Evolutionary conservation across 306 rosid species (phyloP).

Genomic region (Cicer pinnatifidum): DNA sequence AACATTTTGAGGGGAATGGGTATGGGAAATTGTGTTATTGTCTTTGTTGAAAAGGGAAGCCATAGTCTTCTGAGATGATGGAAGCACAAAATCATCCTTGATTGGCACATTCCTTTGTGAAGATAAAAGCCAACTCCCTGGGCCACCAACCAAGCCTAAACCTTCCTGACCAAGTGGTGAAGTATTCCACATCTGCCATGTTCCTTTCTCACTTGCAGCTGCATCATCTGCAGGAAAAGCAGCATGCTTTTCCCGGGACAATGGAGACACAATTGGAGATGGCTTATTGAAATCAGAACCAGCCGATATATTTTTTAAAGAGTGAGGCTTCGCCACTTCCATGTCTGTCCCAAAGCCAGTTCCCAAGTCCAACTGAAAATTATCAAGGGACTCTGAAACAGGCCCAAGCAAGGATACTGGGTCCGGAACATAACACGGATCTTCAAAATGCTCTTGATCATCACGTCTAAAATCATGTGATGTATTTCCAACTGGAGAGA

Average conservation of each 20-base stretch:
- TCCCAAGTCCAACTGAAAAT: slow-evolving; percentile 85
- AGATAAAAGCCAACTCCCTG: slow-evolving; percentile 80
- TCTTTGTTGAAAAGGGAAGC: slow-evolving; percentile 82
- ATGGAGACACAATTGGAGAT: slow-evolving; percentile 93
- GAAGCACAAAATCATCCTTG: slow-evolving; percentile 73
- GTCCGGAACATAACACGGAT: slow-evolving; percentile 90
- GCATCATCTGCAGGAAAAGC: slow-evolving; percentile 58
- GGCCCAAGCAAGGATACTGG: slow-evolving; percentile 91
- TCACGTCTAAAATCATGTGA: slow-evolving; percentile 65
- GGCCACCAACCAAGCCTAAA: slow-evolving; percentile 82
- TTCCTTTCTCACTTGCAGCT: slow-evolving; percentile 68
- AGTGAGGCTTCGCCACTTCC: slow-evolving; percentile 61
- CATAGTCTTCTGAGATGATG: slow-evolving; percentile 74
- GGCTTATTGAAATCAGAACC: slow-evolving; percentile 74
- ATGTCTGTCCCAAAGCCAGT: slow-evolving; percentile 61
- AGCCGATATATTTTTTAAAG: slow-evolving; percentile 61
- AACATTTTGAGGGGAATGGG: slow-evolving; percentile 66
- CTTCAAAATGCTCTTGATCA: slow-evolving; percentile 93
- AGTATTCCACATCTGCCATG: slow-evolving; percentile 98
- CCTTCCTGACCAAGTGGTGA: slow-evolving; percentile 93
- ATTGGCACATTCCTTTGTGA: slow-evolving; percentile 64
- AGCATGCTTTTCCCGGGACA: slow-evolving; percentile 80
- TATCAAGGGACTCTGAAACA: slow-evolving; percentile 92
- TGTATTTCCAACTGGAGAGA: slow-evolving; percentile 64
- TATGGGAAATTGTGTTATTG: slow-evolving; percentile 63